Conservation (phyloP, 208 protist genomes). For the Leishmania amazonensis region DNA sequence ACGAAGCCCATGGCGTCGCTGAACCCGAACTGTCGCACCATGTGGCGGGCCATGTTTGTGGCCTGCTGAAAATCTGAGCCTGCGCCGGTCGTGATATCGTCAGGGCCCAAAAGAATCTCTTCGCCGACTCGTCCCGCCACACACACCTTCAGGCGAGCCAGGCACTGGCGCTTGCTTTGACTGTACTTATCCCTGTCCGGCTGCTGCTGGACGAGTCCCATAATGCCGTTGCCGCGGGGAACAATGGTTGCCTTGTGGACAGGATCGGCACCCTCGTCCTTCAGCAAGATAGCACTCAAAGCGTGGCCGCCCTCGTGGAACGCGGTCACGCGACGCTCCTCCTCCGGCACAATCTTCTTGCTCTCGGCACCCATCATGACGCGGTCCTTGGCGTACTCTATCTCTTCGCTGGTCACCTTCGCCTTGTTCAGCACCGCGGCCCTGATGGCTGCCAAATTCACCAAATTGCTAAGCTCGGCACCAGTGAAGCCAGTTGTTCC, state of each 20-base stretch:
- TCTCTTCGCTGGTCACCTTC: slow-evolving; percentile 74
- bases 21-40: slow-evolving; percentile 93
- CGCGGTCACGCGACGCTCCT: slow-evolving; percentile 87
- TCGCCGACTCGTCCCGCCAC: slow-evolving; percentile 95
- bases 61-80: slow-evolving; percentile 91
- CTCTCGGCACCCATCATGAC: slow-evolving; percentile 93
- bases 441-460: slow-evolving; percentile 93
- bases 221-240: slow-evolving; percentile 89
- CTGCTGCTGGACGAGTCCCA: slow-evolving; percentile 91
- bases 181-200: slow-evolving; percentile 90
- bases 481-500: slow-evolving; percentile 92
- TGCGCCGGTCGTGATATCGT: slow-evolving; percentile 94
- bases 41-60: slow-evolving; percentile 87
- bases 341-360: slow-evolving; percentile 82
- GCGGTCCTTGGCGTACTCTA: slow-evolving; percentile 93
- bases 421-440: slow-evolving; percentile 84
- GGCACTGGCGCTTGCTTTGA: slow-evolving; percentile 83
- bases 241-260: slow-evolving; percentile 94
- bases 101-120: slow-evolving; percentile 95
- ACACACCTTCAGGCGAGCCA: slow-evolving; percentile 85
- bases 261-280: slow-evolving; percentile 77
- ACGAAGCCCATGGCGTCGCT: slow-evolving; percentile 85
- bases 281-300: slow-evolving; percentile 80
- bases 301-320: slow-evolving; percentile 91
- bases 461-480: slow-evolving; percentile 92